phyloP scores from a whole-genome alignment of 192 early-diverging fungal species.

The Rhizophagus sp. region DNA sequence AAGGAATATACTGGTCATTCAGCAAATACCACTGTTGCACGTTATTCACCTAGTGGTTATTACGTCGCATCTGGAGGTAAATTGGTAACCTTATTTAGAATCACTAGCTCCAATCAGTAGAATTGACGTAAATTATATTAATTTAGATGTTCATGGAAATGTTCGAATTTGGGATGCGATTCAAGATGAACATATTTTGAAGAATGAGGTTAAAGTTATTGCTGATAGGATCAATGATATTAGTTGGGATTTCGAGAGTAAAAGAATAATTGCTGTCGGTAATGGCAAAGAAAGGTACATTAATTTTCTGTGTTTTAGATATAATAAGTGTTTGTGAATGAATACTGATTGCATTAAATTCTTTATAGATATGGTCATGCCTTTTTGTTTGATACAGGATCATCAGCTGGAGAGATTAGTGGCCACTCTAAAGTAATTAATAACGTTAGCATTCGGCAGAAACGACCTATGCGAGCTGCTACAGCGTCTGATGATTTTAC shows the following conservation, averaged over 20 bases:
- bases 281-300: conserved; percentile 82
- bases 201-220: conserved; percentile 77
- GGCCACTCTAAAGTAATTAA: conserved; percentile 92
- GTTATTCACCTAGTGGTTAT: conserved; percentile 89
- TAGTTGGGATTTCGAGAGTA: conserved; percentile 94
- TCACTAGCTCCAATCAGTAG: not conserved
- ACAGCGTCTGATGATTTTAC: conserved; percentile 90
- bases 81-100: not conserved
- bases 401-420: conserved; percentile 86
- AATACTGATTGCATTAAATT: not conserved
- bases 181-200: conserved; percentile 78
- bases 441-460: conserved; percentile 83
- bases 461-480: conserved; percentile 88
- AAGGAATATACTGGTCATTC: conserved; percentile 86
- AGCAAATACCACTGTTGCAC: conserved; percentile 77
- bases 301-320: not conserved
- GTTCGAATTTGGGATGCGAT: conserved; percentile 94
- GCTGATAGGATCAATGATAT: conserved; percentile 84
- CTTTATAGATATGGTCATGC: conserved; percentile 78
- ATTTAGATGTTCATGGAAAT: conserved; percentile 78
- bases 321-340: not conserved
- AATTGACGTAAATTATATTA: not conserved
- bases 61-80: conserved; percentile 95
- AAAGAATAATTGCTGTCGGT: conserved; percentile 95
- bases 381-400: conserved; percentile 86